phyloP scores from a whole-genome alignment of 805 yeast genomes.

The Hanseniaspora pseudoguilliermondii region DNA sequence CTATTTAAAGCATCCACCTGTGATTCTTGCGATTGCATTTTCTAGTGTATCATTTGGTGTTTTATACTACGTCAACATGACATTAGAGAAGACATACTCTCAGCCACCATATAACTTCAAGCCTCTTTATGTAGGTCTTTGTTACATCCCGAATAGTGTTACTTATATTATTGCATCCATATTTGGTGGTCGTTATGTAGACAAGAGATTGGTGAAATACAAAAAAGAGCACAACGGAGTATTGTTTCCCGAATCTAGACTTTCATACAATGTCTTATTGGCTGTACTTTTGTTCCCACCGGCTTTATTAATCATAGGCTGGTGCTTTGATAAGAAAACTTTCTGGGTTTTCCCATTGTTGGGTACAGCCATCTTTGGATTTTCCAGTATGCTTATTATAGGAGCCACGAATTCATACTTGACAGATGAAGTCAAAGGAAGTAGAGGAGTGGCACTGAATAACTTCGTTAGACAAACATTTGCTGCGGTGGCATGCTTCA shows the following conservation, averaged over 20 bases:
- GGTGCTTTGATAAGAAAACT: slow-evolving; percentile 56
- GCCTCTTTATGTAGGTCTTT: slow-evolving; percentile 53
- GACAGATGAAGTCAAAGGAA: slow-evolving; percentile 71
- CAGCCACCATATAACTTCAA: slow-evolving; percentile 57
- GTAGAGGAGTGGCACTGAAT: slow-evolving; percentile 77
- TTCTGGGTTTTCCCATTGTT: slow-evolving; percentile 71
- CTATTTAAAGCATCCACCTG: slow-evolving; percentile 62
- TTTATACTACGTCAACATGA: slow-evolving; percentile 61
- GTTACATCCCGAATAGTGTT: slow-evolving; percentile 73
- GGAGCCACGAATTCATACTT: slow-evolving; percentile 71
- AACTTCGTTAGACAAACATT: slow-evolving; percentile 59
- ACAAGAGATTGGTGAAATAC: slow-evolving; percentile 42
- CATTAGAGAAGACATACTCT: slow-evolving; percentile 52
- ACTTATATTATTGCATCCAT: slow-evolving; percentile 64
- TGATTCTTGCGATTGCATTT: slow-evolving; percentile 47
- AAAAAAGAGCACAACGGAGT: slow-evolving; percentile 45
- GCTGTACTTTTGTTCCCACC: slow-evolving; percentile 54
- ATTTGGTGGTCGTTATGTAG: slow-evolving; percentile 75
- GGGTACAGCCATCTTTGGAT: slow-evolving; percentile 73
- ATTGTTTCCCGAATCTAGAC: slow-evolving; percentile 61
- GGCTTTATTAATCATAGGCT: slow-evolving; percentile 62
- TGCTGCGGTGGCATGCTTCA: slow-evolving; percentile 67
- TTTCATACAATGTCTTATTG: slow-evolving; percentile 57
- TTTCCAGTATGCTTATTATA: slow-evolving; percentile 71
- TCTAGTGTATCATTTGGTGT: slow-evolving; percentile 62